Evolutionary conservation across 495 filamentous ascomycete species (phyloP).

Genomic region (Aspergillus panamensis): DNA sequence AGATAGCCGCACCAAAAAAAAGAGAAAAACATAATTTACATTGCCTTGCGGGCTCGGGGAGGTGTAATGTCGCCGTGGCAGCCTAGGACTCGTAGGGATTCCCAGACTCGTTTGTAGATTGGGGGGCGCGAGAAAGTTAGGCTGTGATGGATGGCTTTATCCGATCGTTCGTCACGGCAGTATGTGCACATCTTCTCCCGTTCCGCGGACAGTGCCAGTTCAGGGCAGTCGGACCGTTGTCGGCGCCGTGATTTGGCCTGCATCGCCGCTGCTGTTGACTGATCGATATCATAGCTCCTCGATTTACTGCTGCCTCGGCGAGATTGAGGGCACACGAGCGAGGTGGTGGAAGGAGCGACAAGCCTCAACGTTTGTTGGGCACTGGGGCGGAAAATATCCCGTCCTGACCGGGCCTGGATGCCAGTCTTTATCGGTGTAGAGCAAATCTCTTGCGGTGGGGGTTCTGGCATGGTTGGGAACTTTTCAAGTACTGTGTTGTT

Average conservation of each 20-base stretch:
- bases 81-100: slow-evolving; percentile 27
- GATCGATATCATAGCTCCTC: slow-evolving; percentile 33
- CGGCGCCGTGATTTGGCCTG: slow-evolving; percentile 39
- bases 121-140: slow-evolving; percentile 23
- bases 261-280: slow-evolving; percentile 38
- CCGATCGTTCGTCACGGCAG: slow-evolving; percentile 39
- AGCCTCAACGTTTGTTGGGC: slow-evolving; percentile 38
- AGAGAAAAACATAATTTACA: slow-evolving; percentile 11
- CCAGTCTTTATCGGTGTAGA: slow-evolving; percentile 11
- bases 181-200: slow-evolving; percentile 32
- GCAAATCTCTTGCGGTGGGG: slow-evolving; percentile 10
- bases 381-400: slow-evolving; percentile 28
- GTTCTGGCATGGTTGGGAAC: slow-evolving; percentile 37
- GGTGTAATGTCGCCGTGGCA: slow-evolving; percentile 25
- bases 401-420: slow-evolving; percentile 26
- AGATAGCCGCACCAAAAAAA: not conserved
- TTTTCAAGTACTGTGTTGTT: slow-evolving; percentile 25
- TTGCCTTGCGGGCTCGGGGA: slow-evolving; percentile 15
- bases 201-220: slow-evolving; percentile 12
- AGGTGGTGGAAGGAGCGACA: slow-evolving; percentile 41
- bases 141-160: slow-evolving; percentile 22
- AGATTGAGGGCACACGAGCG: slow-evolving; percentile 30
- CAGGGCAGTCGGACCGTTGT: slow-evolving; percentile 33
- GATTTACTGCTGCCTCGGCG: slow-evolving; percentile 29
- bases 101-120: slow-evolving; percentile 32